Percentiles rank a stretch among this genome's conserved stretches.
These are phyloP conservation scores for Canavalia ensiformis DNA, from an alignment of 306 rosid species.

Conservation along the genomic window DNA sequence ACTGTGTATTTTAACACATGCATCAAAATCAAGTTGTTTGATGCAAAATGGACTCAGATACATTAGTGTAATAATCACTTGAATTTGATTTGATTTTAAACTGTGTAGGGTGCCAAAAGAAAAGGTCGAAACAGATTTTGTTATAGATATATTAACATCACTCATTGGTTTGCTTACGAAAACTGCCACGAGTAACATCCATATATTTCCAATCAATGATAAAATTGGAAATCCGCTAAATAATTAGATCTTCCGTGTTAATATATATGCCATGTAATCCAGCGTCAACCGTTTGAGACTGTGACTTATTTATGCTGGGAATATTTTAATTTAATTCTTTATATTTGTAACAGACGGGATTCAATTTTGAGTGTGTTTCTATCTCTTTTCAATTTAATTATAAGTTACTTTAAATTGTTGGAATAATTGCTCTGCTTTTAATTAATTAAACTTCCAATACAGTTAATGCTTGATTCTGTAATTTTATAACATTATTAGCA, in stretches of 20 bases:
- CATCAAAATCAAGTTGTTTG: conserved; percentile 27
- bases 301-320: not conserved
- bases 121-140: not conserved
- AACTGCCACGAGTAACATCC: not conserved
- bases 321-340: not conserved
- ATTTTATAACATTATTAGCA: not conserved
- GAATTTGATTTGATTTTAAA: conserved; percentile 27
- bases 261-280: not conserved
- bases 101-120: not conserved
- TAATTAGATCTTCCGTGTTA: not conserved
- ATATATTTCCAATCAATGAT: not conserved
- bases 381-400: too few species aligned
- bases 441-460: not conserved
- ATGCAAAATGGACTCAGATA: conserved; percentile 23
- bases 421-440: not conserved
- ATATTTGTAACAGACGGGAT: not conserved
- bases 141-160: not conserved
- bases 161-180: not conserved
- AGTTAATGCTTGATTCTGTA: not conserved
- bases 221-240: not conserved
- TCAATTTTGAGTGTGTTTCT: not conserved
- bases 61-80: not conserved
- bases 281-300: not conserved
- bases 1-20: not conserved
- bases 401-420: too few species aligned